These are phyloP conservation scores for Fusarium odoratissimum DNA, from an alignment of 2,329 filamentous ascomycete genomes.

Conservation along the genomic window DNA sequence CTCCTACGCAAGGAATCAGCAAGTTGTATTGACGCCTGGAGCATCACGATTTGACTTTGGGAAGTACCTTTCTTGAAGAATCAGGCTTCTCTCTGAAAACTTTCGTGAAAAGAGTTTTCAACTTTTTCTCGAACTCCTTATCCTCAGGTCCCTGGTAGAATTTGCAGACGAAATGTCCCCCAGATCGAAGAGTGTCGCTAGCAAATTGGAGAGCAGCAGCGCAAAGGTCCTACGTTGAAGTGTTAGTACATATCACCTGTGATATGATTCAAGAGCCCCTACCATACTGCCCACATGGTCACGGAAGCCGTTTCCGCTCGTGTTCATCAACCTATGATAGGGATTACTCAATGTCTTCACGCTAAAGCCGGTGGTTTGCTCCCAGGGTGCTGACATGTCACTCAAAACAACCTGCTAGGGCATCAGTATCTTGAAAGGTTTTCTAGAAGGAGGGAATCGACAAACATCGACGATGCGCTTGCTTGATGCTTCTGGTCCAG, in stretches of 20 bases:
- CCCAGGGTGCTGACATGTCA: slow-evolving; percentile 99
- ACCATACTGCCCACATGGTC: slow-evolving; percentile 98
- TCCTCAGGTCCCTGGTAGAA: slow-evolving; percentile 95
- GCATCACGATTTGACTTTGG: neutral
- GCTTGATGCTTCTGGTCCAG: slow-evolving; percentile 36
- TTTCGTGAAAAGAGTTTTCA: slow-evolving; percentile 81
- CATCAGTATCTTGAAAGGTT: slow-evolving; percentile 27
- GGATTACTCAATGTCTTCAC: slow-evolving; percentile 95
- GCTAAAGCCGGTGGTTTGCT: slow-evolving; percentile 80
- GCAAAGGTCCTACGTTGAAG: slow-evolving; percentile 80
- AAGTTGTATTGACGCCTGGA: neutral
- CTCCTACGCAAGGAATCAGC: slow-evolving; percentile 46
- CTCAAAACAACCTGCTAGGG: slow-evolving; percentile 79
- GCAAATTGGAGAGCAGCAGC: slow-evolving; percentile 85
- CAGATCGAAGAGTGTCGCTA: slow-evolving; percentile 82
- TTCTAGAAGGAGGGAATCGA: slow-evolving; percentile 14
- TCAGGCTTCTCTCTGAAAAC: slow-evolving; percentile 93
- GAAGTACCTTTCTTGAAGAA: slow-evolving; percentile 80
- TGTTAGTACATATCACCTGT: neutral
- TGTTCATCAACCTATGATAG: slow-evolving; percentile 99
- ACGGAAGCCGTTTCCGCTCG: slow-evolving; percentile 84
- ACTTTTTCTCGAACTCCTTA: slow-evolving; percentile 77
- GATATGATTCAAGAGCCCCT: slow-evolving; percentile 48
- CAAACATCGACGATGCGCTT: slow-evolving; percentile 75
- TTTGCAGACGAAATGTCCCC: slow-evolving; percentile 95